Base-by-base conservation (phyloP, 2,329 filamentous ascomycete species). In the Alternaria ethzedia region DNA sequence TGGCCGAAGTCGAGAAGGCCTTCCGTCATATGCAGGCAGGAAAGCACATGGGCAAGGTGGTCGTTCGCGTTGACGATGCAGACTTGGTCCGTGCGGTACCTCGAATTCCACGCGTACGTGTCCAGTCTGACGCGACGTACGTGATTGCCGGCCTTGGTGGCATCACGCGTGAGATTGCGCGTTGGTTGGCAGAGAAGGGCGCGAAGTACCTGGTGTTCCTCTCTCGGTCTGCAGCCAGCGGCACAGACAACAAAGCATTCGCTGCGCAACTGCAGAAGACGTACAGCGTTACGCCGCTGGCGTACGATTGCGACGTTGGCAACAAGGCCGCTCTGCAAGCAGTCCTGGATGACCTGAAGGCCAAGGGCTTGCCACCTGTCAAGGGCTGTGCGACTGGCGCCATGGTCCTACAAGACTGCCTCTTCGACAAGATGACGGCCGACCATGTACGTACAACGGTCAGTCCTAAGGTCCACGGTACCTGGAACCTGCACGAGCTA, bases 11-110 rank as follows among this genome's bases (percentile, higher is more conserved):
- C 15, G 55, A 64, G 51, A 47, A 54, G 11, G 64, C 66, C 0
- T 47, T 61, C 66, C 17, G 68, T 54, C 57, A 72, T 79, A 23
- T 76, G 74, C 28, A 63, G 64, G 30, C 46, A 15, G 78, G 80
- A 0, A 76, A 76, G 25, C 78, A 81, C 45, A 77, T 75, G 9
- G 81, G 82, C 6, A 83, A 83, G 66, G 66, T 82, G 1, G 76
- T 83, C 11, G 67, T 83, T 12, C 63, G 68, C 12, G 52, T 57
- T n/a, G 65, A 64, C 43, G 60, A 57, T n/a, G 56, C 47, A 12
- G 59, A 67, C 80, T 15, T 60, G 63, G 47, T 49, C 12, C 54
- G 49, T 23, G 56, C 51, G 15, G 32, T 60, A 20, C 59, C 43
- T 41, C 59, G 50, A 15, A 11, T 54, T n/a, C 49, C 54, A 5